Evolutionary conservation across 768 basidiomycete species (phyloP).

Genomic region (Galerina sulciceps): DNA sequence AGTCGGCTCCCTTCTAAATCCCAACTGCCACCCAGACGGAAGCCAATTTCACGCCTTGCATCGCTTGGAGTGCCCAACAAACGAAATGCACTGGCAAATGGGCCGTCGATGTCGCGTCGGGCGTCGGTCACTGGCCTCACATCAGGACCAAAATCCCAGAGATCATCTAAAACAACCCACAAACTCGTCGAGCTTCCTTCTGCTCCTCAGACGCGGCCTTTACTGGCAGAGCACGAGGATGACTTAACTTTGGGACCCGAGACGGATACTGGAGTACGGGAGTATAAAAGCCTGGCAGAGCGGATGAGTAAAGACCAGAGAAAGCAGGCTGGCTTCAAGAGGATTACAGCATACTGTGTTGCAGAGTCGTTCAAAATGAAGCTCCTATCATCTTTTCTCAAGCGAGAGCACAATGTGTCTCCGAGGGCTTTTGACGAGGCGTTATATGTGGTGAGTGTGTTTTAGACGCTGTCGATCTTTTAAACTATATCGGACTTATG

Average conservation of each 20-base stretch:
- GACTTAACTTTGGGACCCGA: slow-evolving; percentile 62
- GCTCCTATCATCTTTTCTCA: slow-evolving; percentile 80
- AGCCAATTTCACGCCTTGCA: slow-evolving; percentile 33
- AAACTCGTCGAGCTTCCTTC: slow-evolving; percentile 91
- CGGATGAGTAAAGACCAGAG: slow-evolving; percentile 88
- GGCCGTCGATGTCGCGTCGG: slow-evolving; percentile 32
- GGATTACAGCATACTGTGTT: slow-evolving; percentile 89
- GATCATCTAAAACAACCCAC: slow-evolving; percentile 90
- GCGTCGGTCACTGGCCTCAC: slow-evolving; percentile 43
- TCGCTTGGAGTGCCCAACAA: slow-evolving; percentile 28
- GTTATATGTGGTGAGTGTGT: slow-evolving; percentile 77
- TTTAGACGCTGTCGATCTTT: background rate
- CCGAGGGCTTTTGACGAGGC: slow-evolving; percentile 93
- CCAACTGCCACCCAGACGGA: slow-evolving; percentile 33
- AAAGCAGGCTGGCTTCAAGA: slow-evolving; percentile 76
- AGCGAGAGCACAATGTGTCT: slow-evolving; percentile 90
- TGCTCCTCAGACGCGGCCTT: slow-evolving; percentile 84
- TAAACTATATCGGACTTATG: background rate
- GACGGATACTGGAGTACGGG: slow-evolving; percentile 68
- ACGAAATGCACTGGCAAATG: slow-evolving; percentile 16
- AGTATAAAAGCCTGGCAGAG: slow-evolving; percentile 86
- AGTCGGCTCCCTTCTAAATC: slow-evolving; percentile 29
- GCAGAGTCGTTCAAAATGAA: slow-evolving; percentile 88
- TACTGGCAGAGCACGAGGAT: slow-evolving; percentile 46
- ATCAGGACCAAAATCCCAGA: slow-evolving; percentile 58